These are phyloP conservation scores for Fraxinus greggii DNA, from an alignment of 305 asterid genomes.

Conservation along the genomic window DNA sequence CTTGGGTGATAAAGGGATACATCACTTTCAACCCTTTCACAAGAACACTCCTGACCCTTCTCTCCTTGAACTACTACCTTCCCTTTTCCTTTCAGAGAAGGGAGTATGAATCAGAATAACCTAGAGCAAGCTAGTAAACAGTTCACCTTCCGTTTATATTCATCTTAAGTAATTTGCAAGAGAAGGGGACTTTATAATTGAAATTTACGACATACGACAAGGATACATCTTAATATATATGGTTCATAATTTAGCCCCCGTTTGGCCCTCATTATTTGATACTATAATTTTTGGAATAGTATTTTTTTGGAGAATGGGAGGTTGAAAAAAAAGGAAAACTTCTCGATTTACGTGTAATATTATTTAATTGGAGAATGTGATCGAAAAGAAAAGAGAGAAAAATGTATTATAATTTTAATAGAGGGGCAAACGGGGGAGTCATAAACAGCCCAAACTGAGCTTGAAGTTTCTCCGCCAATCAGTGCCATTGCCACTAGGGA, in stretches of 20 bases:
- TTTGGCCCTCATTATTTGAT: no score
- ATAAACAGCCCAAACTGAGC: not conserved
- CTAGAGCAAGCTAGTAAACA: slow-evolving; percentile 3
- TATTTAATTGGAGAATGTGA: no score
- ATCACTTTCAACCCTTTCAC: not conserved
- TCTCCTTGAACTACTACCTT: not conserved
- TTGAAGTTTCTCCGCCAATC: not conserved
- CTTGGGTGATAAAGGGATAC: not conserved
- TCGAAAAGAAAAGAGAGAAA: no score
- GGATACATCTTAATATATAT: not conserved
- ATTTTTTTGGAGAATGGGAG: no score
- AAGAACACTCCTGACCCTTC: not conserved
- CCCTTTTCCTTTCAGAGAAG: slow-evolving; percentile 1
- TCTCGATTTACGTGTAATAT: no score
- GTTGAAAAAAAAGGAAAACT: no score
- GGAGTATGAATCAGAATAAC: not conserved
- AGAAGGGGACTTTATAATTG: not conserved
- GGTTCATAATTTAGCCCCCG: not conserved
- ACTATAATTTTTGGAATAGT: no score
- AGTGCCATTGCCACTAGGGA: not conserved
- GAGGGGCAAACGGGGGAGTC: not conserved
- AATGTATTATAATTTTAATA: no score
- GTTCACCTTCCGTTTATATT: not conserved
- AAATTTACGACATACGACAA: not conserved
- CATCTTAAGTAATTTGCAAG: not conserved